Base-by-base conservation (phyloP, 2,329 filamentous ascomycete species). In the Hymenoscyphus salicellus region DNA sequence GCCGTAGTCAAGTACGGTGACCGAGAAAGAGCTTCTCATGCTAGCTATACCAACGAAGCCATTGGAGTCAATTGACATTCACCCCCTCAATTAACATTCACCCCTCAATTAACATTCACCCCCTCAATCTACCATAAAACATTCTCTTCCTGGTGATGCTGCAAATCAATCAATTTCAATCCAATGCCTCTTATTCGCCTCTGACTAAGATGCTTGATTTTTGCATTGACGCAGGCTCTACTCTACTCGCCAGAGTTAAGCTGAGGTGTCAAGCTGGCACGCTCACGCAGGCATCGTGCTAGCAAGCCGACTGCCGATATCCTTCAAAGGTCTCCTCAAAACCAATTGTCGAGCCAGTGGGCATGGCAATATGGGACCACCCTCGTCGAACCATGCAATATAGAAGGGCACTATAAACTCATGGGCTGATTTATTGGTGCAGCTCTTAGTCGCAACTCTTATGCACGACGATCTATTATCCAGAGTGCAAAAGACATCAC, bases 381-480 rank as follows among this genome's bases (percentile, higher is more conserved):
- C 46, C 46, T 52, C 20, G 46, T 52, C 46, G 20, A 23, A 11
- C 23, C 20, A 52, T 52, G 46, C 23, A 52, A 26, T 52, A 52
- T 52, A 23, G 16, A 11, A 49, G 41, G 20, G 46, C 46, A 26
- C 10, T 52, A 52, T 30, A 30, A 30, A 30, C 6, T 30, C 3
- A 30, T 52, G 20, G 20, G 46, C 46, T 23, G 20, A 52, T 32
- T 30, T 32, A 62, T 57, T 62, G 60, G 60, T 49, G 49, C 23
- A 41, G 26, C 36, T 17, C 16, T 26, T 30, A 36, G 28, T 36
- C 36, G 58, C 46, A 23, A 64, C 32, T 52, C 60, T 62, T 17
- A 32, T 52, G 65, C 65, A 66, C 33, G 64, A 49, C 46, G 59
- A 68, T 68, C 46, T 63, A 69, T 69, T 68, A 69, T 66, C 69